Percentiles rank a stretch among this genome's conserved stretches.
These are phyloP conservation scores for Leccinum pellstonianum DNA, from an alignment of 768 basidiomycete species.

Conservation along the genomic window DNA sequence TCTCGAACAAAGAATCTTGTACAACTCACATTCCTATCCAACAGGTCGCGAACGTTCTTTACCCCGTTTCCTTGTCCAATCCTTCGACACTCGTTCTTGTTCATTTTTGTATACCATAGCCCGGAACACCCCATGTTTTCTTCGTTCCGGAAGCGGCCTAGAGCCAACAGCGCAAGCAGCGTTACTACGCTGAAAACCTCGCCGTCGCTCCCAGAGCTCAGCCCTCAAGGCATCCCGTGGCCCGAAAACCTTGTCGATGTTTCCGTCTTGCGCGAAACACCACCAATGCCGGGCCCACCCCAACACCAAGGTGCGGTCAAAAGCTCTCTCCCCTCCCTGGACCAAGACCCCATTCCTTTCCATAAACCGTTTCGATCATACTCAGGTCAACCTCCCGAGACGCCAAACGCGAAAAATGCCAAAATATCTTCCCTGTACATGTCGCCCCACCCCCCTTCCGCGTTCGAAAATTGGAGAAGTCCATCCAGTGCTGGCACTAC, in stretches of 20 bases:
- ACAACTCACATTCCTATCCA: conserved; percentile 16
- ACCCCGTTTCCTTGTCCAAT: conserved; percentile 23
- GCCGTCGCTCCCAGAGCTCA: conserved; percentile 77
- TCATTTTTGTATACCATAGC: conserved; percentile 23
- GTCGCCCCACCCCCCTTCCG: conserved; percentile 53
- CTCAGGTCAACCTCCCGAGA: conserved; percentile 38
- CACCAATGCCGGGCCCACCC: conserved; percentile 31
- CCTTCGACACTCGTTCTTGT: conserved; percentile 25
- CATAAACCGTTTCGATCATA: conserved; percentile 73
- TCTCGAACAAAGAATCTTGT: conserved; percentile 18
- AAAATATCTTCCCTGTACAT: conserved; percentile 73
- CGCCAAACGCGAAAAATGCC: conserved; percentile 34
- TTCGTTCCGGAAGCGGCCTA: conserved; percentile 65
- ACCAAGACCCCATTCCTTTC: conserved; percentile 63
- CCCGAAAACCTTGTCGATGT: conserved; percentile 80
- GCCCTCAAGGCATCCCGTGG: conserved; percentile 77
- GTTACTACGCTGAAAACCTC: conserved; percentile 57
- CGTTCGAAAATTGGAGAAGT: conserved; percentile 58
- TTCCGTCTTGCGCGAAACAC: conserved; percentile 54
- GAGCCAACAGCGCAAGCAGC: conserved; percentile 44
- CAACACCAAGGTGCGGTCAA: conserved; percentile 66
- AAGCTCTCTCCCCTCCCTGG: conserved; percentile 58
- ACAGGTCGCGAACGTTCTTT: conserved; percentile 26
- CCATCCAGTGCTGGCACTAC: conserved; percentile 35
- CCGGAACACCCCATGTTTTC: conserved; percentile 57